Evolutionary conservation across 208 protist species (phyloP).

Genomic region (Crithidia mellificae): DNA sequence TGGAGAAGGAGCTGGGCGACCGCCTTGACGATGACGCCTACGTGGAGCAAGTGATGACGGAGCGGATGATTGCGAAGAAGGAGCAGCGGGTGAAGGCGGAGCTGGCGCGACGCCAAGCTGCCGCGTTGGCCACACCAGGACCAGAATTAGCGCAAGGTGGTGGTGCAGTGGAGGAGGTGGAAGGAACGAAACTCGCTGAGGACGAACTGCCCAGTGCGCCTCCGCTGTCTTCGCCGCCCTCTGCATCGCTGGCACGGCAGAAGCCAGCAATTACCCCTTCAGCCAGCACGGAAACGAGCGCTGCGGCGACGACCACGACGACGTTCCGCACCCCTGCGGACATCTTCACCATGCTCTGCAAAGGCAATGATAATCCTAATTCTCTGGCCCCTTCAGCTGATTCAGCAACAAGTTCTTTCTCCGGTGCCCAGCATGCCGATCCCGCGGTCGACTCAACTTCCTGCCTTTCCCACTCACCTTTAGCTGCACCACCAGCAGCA

Average conservation of each 20-base stretch:
- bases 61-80: conserved; percentile 84
- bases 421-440: not conserved
- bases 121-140: not conserved
- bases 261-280: no score
- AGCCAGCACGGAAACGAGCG: no score
- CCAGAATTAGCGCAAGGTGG: no score
- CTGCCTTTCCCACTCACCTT: not conserved
- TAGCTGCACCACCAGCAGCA: not conserved
- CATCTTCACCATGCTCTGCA: conserved; percentile 24
- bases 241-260: no score
- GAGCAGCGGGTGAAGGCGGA: conserved; percentile 62
- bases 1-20: conserved; percentile 72
- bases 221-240: no score
- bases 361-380: not conserved
- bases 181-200: no score
- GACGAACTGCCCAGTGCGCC: no score
- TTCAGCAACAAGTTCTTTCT: no score
- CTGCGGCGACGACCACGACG: not conserved
- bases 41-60: conserved; percentile 78
- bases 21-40: conserved; percentile 70
- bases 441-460: not conserved
- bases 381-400: no score
- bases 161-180: no score
- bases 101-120: conserved; percentile 25
- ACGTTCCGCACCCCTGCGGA: conserved; percentile 40